Evolutionary conservation across 2,329 filamentous ascomycete genomes (phyloP).

Genomic region (Scleromitrula shiraiana): DNA sequence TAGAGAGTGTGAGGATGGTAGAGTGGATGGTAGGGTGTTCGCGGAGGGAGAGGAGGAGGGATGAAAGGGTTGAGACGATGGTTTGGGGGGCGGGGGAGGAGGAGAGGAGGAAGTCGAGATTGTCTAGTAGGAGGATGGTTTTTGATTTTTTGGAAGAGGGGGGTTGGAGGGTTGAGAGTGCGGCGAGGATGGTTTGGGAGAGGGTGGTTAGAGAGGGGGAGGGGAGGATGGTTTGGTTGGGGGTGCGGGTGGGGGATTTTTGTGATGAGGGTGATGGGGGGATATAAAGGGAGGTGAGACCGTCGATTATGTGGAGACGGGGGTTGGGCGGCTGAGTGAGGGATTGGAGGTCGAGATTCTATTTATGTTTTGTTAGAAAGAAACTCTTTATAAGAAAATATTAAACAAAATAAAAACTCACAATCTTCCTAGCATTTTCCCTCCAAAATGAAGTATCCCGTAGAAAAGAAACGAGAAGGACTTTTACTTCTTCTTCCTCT

Average conservation of each 20-base stretch:
- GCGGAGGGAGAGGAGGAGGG: not conserved
- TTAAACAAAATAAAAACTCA: constrained; percentile 32
- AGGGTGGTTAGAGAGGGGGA: not conserved
- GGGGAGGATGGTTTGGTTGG: not conserved
- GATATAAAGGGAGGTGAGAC: not conserved
- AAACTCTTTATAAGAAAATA: not conserved
- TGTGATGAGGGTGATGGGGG: not conserved
- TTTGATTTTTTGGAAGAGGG: not conserved
- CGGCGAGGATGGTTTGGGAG: not conserved
- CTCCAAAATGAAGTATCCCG: constrained; percentile 73
- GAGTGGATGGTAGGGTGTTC: constrained; percentile 42
- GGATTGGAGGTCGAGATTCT: constrained; percentile 71
- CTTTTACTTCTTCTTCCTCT: constrained; percentile 35
- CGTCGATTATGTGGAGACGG: constrained; percentile 52
- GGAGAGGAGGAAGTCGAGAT: not conserved
- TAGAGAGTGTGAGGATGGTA: constrained; percentile 59
- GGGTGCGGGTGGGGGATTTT: not conserved
- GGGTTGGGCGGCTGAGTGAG: constrained; percentile 45
- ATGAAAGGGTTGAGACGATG: not conserved
- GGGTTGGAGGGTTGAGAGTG: not conserved
- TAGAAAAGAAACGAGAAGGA: constrained; percentile 79
- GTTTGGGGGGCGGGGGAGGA: not conserved
- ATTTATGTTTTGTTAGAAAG: not conserved
- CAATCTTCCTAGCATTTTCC: constrained; percentile 59
- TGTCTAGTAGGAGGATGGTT: constrained; percentile 2